phyloP scores from a whole-genome alignment of 306 rosid genomes.

The Malus sylvestris region DNA sequence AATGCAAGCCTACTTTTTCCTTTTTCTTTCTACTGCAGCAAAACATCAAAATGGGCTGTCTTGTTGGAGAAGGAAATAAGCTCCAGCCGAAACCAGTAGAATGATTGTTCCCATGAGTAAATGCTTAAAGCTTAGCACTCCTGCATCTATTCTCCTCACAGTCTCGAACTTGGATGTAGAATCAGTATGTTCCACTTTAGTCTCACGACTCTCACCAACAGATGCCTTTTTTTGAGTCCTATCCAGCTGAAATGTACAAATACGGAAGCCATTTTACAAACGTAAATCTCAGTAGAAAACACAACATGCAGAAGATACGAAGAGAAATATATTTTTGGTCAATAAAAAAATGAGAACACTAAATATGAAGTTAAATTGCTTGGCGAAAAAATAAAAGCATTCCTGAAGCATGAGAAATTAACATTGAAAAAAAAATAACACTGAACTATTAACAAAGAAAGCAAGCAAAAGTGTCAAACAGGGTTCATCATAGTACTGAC shows the following conservation, averaged over 20 bases:
- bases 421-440: not conserved
- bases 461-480: not conserved
- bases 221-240: conserved; percentile 23
- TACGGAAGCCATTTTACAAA: not conserved
- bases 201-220: conserved; percentile 6
- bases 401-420: not conserved
- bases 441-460: not conserved
- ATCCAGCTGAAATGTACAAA: conserved; percentile 35
- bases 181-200: conserved; percentile 20
- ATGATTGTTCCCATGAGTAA: conserved; percentile 35
- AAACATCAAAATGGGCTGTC: conserved; percentile 22
- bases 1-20: not conserved
- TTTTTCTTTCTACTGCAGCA: not conserved
- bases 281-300: not conserved
- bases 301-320: not conserved
- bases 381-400: not conserved
- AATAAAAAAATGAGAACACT: not conserved
- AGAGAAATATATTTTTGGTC: too few relatives aligned
- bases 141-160: conserved; percentile 75
- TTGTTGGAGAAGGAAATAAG: conserved; percentile 22
- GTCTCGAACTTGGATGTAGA: conserved; percentile 34
- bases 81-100: conserved; percentile 39
- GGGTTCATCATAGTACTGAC: conserved; percentile 23
- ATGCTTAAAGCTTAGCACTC: conserved; percentile 50
- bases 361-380: not conserved